Evolutionary conservation across 345 rosid genomes (phyloP).

Genomic region (Syzygium oleosum): DNA sequence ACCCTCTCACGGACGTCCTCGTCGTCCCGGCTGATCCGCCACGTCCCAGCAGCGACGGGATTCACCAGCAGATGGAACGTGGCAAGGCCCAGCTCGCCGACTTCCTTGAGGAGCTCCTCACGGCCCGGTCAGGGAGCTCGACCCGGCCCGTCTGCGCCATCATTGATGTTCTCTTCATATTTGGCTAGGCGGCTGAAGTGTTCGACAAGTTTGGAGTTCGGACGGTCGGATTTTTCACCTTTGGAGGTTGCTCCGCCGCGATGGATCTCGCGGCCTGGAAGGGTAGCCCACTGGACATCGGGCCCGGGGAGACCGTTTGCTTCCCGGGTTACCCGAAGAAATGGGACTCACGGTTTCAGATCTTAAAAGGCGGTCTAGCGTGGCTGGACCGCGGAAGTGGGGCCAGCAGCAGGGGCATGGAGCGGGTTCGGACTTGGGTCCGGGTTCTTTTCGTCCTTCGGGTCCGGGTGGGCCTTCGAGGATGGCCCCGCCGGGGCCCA

Average conservation of each 20-base stretch:
- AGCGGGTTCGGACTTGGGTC: not conserved
- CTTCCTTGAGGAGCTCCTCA: slow-evolving; percentile 11
- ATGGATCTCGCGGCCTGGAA: slow-evolving; percentile 34
- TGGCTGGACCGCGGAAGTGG: not conserved
- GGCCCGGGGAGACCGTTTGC: slow-evolving; percentile 21
- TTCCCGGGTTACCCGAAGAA: slow-evolving; percentile 32
- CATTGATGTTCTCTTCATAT: slow-evolving; percentile 20
- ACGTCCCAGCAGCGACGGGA: not conserved
- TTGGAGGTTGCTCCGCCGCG: slow-evolving; percentile 36
- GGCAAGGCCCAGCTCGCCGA: not conserved
- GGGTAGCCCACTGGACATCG: slow-evolving; percentile 12
- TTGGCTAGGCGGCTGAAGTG: slow-evolving; percentile 18
- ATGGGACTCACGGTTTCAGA: slow-evolving; percentile 30
- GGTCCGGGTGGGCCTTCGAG: not conserved
- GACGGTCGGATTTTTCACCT: slow-evolving; percentile 26
- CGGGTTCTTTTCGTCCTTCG: not conserved
- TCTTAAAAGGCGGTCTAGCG: slow-evolving; percentile 13
- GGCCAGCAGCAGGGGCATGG: slow-evolving; percentile 2
- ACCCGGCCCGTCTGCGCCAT: slow-evolving; percentile 21
- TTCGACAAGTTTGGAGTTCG: slow-evolving; percentile 20
- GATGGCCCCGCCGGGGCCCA: slow-evolving; percentile 24
- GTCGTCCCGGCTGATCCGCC: slow-evolving; percentile 2
- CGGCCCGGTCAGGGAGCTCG: not conserved
- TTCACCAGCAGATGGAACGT: not conserved
- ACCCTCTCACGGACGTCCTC: slow-evolving; percentile 1